Conservation (phyloP, 2,329 filamentous ascomycete genomes). For the Microcyclospora pomicola region DNA sequence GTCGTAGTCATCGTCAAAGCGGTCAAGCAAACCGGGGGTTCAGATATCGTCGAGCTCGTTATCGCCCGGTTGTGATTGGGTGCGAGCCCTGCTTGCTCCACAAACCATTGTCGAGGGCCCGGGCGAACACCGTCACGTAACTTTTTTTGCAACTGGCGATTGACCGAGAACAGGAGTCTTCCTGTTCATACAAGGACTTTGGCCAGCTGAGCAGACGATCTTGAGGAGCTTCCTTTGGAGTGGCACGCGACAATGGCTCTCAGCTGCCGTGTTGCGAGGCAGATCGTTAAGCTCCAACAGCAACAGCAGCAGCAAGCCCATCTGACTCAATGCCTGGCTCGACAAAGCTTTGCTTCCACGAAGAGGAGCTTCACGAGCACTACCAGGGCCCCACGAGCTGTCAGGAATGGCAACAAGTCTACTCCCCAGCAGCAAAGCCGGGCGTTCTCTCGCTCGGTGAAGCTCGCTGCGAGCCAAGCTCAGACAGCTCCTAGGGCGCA, state of each 20-base stretch:
- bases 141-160: too few species aligned
- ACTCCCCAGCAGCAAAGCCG: constrained; percentile 7
- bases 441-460: constrained; percentile 4
- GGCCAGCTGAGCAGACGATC: too few species aligned
- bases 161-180: too few species aligned
- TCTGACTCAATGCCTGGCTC: constrained; percentile 6
- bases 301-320: constrained; percentile 12
- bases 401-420: constrained; percentile 2
- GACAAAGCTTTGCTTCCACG: constrained; percentile 17
- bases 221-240: too few species aligned
- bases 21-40: too few species aligned
- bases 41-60: too few species aligned
- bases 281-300: constrained; percentile 15
- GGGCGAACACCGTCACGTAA: too few species aligned
- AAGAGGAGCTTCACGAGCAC: constrained; percentile 2
- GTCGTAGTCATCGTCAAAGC: too few species aligned
- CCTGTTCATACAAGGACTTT: not conserved
- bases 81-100: too few species aligned
- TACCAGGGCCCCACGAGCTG: too few species aligned
- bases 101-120: too few species aligned
- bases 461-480: constrained; percentile 24
- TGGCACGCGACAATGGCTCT: constrained; percentile 17
- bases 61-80: too few species aligned
- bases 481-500: constrained; percentile 67
- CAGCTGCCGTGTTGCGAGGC: constrained; percentile 19